Evolutionary conservation across 2,329 filamentous ascomycete genomes (phyloP).

Genomic region (Aspergillus oerlinghausenensis): DNA sequence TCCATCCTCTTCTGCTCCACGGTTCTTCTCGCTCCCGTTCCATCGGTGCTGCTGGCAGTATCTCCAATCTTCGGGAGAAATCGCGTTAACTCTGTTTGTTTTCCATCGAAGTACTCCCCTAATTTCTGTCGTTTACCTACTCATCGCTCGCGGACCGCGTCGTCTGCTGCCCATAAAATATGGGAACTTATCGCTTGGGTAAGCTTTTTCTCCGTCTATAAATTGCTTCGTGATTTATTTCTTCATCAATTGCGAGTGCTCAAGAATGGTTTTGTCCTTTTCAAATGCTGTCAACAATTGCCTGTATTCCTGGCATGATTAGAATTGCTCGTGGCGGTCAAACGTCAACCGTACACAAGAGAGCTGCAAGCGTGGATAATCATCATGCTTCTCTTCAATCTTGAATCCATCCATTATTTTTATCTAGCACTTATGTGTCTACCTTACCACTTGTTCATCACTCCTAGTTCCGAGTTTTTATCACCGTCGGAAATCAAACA

Average conservation of each 20-base stretch:
- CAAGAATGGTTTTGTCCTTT: neutral
- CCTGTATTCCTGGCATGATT: neutral
- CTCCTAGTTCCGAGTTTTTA: neutral
- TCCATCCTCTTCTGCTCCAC: conserved; percentile 1
- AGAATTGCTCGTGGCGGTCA: neutral
- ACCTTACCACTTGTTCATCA: neutral
- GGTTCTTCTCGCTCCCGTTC: neutral
- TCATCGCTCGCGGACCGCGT: neutral
- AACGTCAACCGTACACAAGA: neutral
- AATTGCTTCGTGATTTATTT: neutral
- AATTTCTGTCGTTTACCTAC: neutral
- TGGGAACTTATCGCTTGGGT: conserved; percentile 16
- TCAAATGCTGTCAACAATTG: neutral
- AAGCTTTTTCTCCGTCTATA: neutral
- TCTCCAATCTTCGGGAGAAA: neutral
- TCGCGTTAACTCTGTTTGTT: neutral
- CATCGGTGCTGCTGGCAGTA: neutral
- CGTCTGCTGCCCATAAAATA: conserved; percentile 3
- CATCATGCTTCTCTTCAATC: neutral
- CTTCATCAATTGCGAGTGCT: neutral
- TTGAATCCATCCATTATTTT: neutral
- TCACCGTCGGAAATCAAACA: neutral
- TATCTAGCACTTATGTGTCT: neutral
- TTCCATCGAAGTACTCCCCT: neutral
- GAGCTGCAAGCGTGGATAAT: neutral